A percentile compares a stretch with the other conserved stretches of the same genome.
phyloP scores from a whole-genome alignment of 257 asterid species.

The Nicotiana tabacum region DNA sequence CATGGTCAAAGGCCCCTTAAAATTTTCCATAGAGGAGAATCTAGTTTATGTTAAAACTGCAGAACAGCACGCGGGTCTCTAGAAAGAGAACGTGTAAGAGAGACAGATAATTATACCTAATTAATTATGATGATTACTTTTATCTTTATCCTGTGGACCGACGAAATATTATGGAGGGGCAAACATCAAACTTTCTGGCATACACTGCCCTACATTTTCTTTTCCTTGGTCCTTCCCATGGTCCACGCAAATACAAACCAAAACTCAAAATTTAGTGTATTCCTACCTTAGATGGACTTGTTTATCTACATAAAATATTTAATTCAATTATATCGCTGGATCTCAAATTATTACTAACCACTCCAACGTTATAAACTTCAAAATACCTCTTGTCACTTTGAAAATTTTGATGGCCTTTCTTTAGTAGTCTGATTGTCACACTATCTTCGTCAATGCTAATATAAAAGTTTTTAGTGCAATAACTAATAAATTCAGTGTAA shows the following conservation, averaged over 20 bases:
- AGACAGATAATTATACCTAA: neutral
- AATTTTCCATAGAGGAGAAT: neutral
- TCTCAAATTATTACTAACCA: slow-evolving; percentile 3
- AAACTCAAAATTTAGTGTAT: neutral
- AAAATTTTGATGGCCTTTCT: neutral
- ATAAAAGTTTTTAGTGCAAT: neutral
- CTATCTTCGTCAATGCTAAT: neutral
- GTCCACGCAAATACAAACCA: neutral
- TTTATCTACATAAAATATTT: neutral
- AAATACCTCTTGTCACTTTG: neutral
- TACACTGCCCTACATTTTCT: neutral
- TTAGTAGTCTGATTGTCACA: neutral
- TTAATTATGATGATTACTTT: slow-evolving; percentile 1
- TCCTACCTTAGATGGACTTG: neutral
- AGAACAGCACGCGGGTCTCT: slow-evolving; percentile 13
- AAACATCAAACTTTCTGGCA: slow-evolving; percentile 1
- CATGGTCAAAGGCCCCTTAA: neutral
- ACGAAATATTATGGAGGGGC: neutral
- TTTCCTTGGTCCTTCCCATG: neutral
- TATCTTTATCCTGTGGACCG: neutral
- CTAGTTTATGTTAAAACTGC: neutral
- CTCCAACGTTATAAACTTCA: neutral
- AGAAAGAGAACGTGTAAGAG: slow-evolving; percentile 10
- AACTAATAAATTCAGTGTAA: no score
- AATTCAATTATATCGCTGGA: neutral